Evolutionary conservation across 2,329 filamentous ascomycete species (phyloP), one percentile per base, ranked within the genome.

Genomic region (Ophiostoma ulmi): DNA sequence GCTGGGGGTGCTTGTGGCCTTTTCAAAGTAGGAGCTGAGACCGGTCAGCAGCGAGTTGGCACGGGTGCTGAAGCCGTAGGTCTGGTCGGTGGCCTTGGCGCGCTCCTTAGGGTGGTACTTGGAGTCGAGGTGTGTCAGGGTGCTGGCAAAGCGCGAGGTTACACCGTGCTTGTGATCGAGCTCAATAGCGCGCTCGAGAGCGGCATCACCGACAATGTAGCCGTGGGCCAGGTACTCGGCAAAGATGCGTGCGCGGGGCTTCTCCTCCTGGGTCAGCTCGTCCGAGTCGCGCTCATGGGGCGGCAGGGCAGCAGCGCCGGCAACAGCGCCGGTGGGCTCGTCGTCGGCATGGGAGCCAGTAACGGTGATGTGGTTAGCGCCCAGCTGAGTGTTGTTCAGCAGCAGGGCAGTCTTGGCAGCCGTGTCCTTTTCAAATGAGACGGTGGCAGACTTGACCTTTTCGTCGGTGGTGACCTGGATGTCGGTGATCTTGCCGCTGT

Each of bases 221-320:
- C 95, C 95, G 77, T 97, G 93, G 13, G 95, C 94, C 44, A 99
- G 90, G 81, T 98, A 97, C 83, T 99, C 95, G 74, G 95, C 95
- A 68, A 97, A 81, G 80, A 99, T 97, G 76, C 95, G 92, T 58
- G 91, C 88, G 77, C 94, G 91, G 20, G 95, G 95, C 86, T 99
- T 99, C 84, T 98, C 93, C 81, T 99, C 95, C 79, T 99, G 95
- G 17, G 90, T 88, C 76, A 98, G 89, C 76, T 93, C 88, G 76
- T 93, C 85, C 69, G 81, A 82, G 78, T 87, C 84, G 72, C 83
- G 84, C 72, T 89, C 86, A 71, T 81, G 81, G 85, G 72, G 84
- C n/a, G 69, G 64, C 8, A 38, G 20, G 3, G 63, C 39, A 31
- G 85, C 85, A 70, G 85, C 83, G 72, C 83, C 84, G 67, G 87